Conservation (phyloP, 2,329 filamentous ascomycete genomes). For the Colletotrichum euphorbiae region DNA sequence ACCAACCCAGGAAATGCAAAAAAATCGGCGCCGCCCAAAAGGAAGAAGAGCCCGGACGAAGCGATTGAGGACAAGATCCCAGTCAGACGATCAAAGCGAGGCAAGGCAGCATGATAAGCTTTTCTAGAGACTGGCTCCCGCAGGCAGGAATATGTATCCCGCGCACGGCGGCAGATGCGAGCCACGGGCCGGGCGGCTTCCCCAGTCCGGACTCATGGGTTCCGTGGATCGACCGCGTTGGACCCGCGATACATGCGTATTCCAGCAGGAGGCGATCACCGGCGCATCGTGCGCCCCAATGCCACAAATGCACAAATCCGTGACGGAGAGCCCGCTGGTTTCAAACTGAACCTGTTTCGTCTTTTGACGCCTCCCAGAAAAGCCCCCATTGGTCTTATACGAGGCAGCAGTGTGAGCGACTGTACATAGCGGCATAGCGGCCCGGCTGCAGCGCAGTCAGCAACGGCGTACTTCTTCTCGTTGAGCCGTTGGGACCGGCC, state of each 20-base stretch:
- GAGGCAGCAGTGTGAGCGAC: neutral
- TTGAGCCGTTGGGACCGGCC: constrained; percentile 27
- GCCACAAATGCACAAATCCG: neutral
- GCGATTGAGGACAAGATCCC: constrained; percentile 38
- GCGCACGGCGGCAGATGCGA: neutral
- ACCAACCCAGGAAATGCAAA: neutral
- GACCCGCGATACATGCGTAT: neutral
- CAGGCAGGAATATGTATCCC: constrained; percentile 9
- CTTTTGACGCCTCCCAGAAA: neutral
- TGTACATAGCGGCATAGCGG: constrained; percentile 31
- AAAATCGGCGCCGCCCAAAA: constrained; percentile 41
- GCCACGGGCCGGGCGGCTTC: neutral
- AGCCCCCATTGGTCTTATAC: constrained; percentile 13
- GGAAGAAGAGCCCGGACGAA: constrained; percentile 40
- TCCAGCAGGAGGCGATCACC: neutral
- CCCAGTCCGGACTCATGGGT: constrained; percentile 40
- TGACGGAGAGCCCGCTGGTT: neutral
- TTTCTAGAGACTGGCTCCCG: neutral
- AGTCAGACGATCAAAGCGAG: constrained; percentile 46
- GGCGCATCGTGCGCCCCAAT: neutral
- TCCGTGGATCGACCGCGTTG: constrained; percentile 34
- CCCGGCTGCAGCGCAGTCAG: constrained; percentile 25
- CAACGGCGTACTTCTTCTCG: neutral
- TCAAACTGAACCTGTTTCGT: neutral
- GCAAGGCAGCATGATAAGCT: constrained; percentile 41